phyloP scores from a whole-genome alignment of 2,329 filamentous ascomycete genomes.

The Apiospora kogelbergensis region DNA sequence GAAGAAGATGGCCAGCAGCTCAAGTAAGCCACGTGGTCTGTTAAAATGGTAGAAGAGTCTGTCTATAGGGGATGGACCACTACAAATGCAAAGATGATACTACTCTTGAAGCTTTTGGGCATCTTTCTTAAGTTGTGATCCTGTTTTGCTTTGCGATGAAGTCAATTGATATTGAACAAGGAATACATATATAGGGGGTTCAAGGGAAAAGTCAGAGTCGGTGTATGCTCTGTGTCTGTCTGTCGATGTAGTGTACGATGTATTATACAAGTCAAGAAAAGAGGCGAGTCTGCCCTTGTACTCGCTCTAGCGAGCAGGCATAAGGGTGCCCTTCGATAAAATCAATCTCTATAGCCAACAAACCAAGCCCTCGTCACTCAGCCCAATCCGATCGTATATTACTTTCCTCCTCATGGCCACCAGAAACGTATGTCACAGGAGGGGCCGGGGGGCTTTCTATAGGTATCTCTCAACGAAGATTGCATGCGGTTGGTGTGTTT shows the following conservation, averaged over 20 bases:
- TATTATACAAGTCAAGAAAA: background rate
- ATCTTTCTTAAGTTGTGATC: background rate
- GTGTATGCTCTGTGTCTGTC: background rate
- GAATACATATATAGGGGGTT: background rate
- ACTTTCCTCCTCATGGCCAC: background rate
- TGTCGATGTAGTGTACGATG: constrained; percentile 5
- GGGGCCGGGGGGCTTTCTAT: background rate
- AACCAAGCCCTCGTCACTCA: background rate
- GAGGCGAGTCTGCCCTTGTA: background rate
- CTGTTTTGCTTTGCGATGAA: background rate
- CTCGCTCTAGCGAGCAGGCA: background rate
- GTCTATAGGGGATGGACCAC: constrained; percentile 1
- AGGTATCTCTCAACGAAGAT: background rate
- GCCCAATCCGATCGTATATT: background rate
- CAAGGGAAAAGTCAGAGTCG: background rate
- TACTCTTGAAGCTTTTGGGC: background rate
- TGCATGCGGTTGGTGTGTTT: background rate
- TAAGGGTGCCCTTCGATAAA: background rate
- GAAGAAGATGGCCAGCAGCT: constrained; percentile 2
- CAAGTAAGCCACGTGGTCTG: background rate
- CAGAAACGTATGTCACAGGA: background rate
- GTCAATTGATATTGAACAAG: background rate
- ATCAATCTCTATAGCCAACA: background rate
- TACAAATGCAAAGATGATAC: constrained; percentile 4
- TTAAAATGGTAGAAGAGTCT: background rate